Evolutionary conservation across 768 basidiomycete species (phyloP).

Genomic region (Russula emetica): DNA sequence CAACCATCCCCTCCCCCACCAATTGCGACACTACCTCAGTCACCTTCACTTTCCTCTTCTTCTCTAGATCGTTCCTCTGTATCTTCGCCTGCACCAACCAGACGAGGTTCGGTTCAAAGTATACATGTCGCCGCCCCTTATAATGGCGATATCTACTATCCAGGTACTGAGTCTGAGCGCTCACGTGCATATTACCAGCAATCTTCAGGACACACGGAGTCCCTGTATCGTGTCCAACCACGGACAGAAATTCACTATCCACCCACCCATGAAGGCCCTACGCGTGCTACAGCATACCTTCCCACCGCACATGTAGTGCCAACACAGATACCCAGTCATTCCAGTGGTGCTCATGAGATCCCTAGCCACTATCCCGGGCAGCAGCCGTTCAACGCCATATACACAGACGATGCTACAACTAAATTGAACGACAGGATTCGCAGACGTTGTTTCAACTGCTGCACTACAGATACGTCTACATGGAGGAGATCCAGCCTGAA

Average conservation of each 20-base stretch:
- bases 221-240: slow-evolving; percentile 26
- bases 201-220: slow-evolving; percentile 5
- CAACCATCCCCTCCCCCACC: slow-evolving; percentile 45
- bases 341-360: slow-evolving; percentile 28
- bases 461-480: slow-evolving; percentile 79
- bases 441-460: slow-evolving; percentile 78
- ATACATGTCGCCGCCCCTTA: slow-evolving; percentile 40
- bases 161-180: slow-evolving; percentile 23
- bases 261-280: slow-evolving; percentile 22
- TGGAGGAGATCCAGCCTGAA: slow-evolving; percentile 74
- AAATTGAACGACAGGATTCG: slow-evolving; percentile 76
- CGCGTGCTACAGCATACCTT: slow-evolving; percentile 26
- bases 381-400: slow-evolving; percentile 39
- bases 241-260: slow-evolving; percentile 24
- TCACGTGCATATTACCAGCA: slow-evolving; percentile 23
- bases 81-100: slow-evolving; percentile 53
- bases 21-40: slow-evolving; percentile 51
- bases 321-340: slow-evolving; percentile 23
- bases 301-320: slow-evolving; percentile 31
- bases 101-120: slow-evolving; percentile 37
- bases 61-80: slow-evolving; percentile 58
- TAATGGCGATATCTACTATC: slow-evolving; percentile 31
- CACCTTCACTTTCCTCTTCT: slow-evolving; percentile 56
- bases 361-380: slow-evolving; percentile 41
- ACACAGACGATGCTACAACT: slow-evolving; percentile 77